Evolutionary conservation across 257 asterid species (phyloP), one percentile per base, ranked within the genome.

Genomic region (Gentiana macrophylla): DNA sequence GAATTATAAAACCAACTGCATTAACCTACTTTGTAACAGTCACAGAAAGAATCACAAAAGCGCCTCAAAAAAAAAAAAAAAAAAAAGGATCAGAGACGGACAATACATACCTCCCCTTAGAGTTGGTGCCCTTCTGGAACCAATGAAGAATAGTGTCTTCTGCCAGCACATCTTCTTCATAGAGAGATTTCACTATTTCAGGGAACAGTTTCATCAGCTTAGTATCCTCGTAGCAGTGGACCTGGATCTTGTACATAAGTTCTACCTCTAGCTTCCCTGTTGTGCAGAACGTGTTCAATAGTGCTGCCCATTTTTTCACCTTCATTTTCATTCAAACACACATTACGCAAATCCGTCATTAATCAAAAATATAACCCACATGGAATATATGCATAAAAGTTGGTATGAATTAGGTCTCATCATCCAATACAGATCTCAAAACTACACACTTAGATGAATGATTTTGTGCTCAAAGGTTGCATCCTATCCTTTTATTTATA

Each of bases 111-210:
- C 98, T 81, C 80, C 95, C 98, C 98, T 75, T 92, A 2, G 69
- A 91, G 69, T 73, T 85, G 15, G 95, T 77, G 78, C 98, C 97
- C 72, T 88, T 92, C 3, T 79, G 84, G 79, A 84, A 91, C 98
- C 98, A 91, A 71, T 84, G 96, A 74, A 82, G 94, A 71, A 91
- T 80, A 57, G 95, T 88, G 67, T 92, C 94, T 68, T 92, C 98
- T 6, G 98, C 94, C 57, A 92, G 91, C 49, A 92, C 95, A 68
- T 92, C 98, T 73, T 85, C 91, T 55, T 88, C 97, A 46, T 88
- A 92, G 3, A 92, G 94, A 5, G 95, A 84, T 81, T 82, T 88
- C 69, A 92, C 74, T 64, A 88, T 88, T 61, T 92, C 98, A 57
- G 98, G 98, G 60, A 92, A 92, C 57, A 88, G 73, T 67, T 92